Base-by-base conservation (phyloP, 768 basidiomycete species). In the Tephrocybe sp. region DNA sequence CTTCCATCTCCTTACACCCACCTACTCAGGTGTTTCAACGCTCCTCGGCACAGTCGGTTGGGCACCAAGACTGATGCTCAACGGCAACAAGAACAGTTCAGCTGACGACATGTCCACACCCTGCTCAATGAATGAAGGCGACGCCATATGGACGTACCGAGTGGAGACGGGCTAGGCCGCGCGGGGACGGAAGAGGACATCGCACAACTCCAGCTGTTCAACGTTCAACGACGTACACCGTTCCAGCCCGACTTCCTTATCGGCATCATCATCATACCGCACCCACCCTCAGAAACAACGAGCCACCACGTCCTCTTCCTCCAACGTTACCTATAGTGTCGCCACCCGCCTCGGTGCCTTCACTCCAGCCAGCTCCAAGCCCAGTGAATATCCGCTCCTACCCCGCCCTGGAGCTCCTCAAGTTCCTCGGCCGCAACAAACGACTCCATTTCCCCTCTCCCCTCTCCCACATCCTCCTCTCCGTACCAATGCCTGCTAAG, bases 361-460 rank as follows among this genome's bases (percentile, higher is more conserved):
- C 43, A 16, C 16, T 35, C 5, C 18, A 48, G 9, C 41, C 44
- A 4, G 15, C 51, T 3, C 41, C 34, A 0, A 44, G 51, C 2
- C 42, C 27, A n/a, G 40, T 57, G n/a, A 89, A 95, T 69, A 83
- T 98, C 62, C 87, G 92, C 51, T 72, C 83, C 4, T 94, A 87
- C 65, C 89, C 91, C 0, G 77, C 94, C 1, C 69, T 79, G 2
- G 88, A 92, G 46, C 80, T 99, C 8, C 78, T 99, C 30, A 83
- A 81, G 15, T 83, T 96, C 7, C 85, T 99, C 19, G 93, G 94
- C 96, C 9, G 80, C 84, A 5, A 84, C 92, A 9, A 99, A 99
- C 69, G 95, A 97, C 67, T 75, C 78, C 22, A 75, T 93, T 41
- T 70, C 68, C 50, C 69, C 63, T 63, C 61, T 49, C 61, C 60